Evolutionary conservation across 805 yeast genomes (phyloP), one percentile per base, ranked within the genome.

Genomic region (Debaryomyces tyrocola): DNA sequence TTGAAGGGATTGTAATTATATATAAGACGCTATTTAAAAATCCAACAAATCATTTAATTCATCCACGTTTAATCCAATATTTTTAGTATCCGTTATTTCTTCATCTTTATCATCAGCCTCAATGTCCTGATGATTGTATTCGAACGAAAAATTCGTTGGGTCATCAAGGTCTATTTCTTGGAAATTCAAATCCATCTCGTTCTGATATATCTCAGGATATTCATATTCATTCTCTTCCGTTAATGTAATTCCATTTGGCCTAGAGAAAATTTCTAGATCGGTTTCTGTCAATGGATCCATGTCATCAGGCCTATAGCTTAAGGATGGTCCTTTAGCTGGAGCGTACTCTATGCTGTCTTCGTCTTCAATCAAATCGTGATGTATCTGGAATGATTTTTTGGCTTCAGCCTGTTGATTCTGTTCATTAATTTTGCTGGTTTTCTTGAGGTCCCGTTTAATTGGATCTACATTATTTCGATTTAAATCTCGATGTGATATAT

Each of bases 341-440:
- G 73, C 74, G 35, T 60, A 58, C 50, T 83, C 87, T n/a, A 82
- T 66, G 43, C 75, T 79, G 36, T 64, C 64, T 20, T 69, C 74
- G 31, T 64, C 62, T 14, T 58, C 63, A 0, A 56, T 52, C 17
- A 62, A 46, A 12, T 48, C 48, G 24, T 59, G 60, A n/a, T 53
- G 56, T 20, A 57, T 31, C 24, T 44, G 24, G 43, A 33, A 36
- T 47, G 43, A 39, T 50, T 33, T 44, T 21, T 24, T 38, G 17
- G 11, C 7, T 6, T 31, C 34, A n/a, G 34, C 17, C 2, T 31
- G 34, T 31, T 12, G 17, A n/a, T 31, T 14, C 17, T 12, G 34
- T 6, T 12, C 41, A 18, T 20, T 28, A 6, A 20, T 20, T 8
- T 37, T 29, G 20, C 18, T 15, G 41, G 14, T 12, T 43, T 43